Base-by-base conservation (phyloP, 2,329 filamentous ascomycete genomes). In the Xylariomycetidae sp. region DNA sequence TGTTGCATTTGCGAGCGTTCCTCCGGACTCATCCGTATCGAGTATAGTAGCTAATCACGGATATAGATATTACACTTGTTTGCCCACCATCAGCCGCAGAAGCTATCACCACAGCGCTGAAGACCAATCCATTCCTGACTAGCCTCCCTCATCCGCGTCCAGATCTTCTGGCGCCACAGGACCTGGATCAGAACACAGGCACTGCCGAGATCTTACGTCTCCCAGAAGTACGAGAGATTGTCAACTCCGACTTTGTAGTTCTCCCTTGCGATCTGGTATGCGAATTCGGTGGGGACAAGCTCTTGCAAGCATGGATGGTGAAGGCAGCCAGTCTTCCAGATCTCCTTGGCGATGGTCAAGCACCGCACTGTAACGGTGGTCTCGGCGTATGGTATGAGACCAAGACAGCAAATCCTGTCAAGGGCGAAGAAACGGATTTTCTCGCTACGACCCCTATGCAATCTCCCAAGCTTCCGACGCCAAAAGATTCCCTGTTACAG, bases 211-310 rank as follows among this genome's bases (percentile, higher is more conserved):
- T 96, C 14, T 74, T 98, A 32, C 78, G 89, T 8, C 70, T 95
- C 7, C 82, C 85, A 1, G 85, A 95, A 56, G 78, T 96, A 27
- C 80, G 83, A 53, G 68, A 71, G n/a, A 71, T 79, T 6, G 77
- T 98, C 48, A 87, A 76, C 34, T 78, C 79, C 10, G 87, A 98
- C 60, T 96, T 98, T 53, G 66, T 95, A 17, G 76, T 96, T 3
- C 68, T 98, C 4, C 90, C 92, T 1, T 98, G 92, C 59, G 92
- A 98, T 57, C 68, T 98, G 6, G 79, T 98, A 24, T 95, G 88
- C 56, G 89, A 95, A 53, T 67, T 96, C 12, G 81, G 84, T 3
- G 89, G 88, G 10, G 83, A 88, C 48, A 77, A 81, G 42, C 69
- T 96, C 15, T 64, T 94, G 3, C 87, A 95, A 58, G 79, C 89